Evolutionary conservation across 1,139 yeast species (phyloP), one percentile per base, ranked within the genome.

Genomic region (Pichia kudriavzevii): DNA sequence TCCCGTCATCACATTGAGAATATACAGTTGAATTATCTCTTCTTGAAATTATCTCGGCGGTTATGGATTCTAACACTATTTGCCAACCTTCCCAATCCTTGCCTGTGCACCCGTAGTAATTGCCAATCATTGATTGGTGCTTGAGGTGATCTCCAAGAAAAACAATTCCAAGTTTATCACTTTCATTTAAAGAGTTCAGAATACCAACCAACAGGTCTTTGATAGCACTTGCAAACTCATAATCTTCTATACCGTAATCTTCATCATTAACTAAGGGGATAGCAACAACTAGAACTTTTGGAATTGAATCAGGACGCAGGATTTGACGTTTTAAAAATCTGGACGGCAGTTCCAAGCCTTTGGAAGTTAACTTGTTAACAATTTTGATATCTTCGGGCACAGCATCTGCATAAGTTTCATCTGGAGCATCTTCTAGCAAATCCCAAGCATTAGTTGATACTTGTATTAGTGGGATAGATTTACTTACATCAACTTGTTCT

Each of bases 61-160:
- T 50, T 10, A 75, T 53, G 10, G 63, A 67, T 7, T 62, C 58
- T 11, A 75, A 50, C 8, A 75, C 48, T 2, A 63, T 61, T 19
- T 60, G 57, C 80, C 83, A 75, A 0, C 78, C 80, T 19, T 62
- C 60, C 83, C 83, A 77, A 2, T 49, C 43, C n/a, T 64, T 58
- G 13, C 61, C 56, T 3, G 66, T 63, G 48, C 75, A 69, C 0
- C 83, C 82, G 36, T 73, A 61, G 48, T 70, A 77, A 9, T 73
- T 64, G 0, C 79, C 78, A 26, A 58, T 52, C 3, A n/a, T 17
- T 12, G 34, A 15, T 19, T 57, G 50, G 6, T 63, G 56, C 14
- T 64, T 58, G 1, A 44, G 40, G 46, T 70, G 66, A 35, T 65
- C 59, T 1, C 81, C 81, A 14, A 72, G 54, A 26, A 75, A 60